Evolutionary conservation across 306 rosid species (phyloP).

Genomic region (Crotalaria pallida): DNA sequence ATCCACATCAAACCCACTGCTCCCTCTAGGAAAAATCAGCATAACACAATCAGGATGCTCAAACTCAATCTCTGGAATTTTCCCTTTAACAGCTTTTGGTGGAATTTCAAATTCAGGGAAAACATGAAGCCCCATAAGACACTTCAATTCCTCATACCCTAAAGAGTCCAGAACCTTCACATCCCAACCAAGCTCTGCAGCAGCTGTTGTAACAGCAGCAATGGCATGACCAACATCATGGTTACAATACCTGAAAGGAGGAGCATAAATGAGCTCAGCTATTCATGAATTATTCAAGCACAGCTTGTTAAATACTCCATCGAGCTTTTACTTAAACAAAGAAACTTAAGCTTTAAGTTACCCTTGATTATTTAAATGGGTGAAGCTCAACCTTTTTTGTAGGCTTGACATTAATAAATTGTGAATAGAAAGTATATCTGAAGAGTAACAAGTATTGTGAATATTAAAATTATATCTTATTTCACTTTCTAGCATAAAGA

Average conservation of each 20-base stretch:
- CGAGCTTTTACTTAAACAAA: no score
- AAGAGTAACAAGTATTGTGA: no score
- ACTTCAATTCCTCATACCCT: slow-evolving; percentile 67
- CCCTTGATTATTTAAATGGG: no score
- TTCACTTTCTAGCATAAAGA: no score
- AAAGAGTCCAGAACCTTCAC: slow-evolving; percentile 78
- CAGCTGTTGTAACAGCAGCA: slow-evolving; percentile 82
- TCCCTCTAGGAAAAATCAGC: slow-evolving; percentile 58
- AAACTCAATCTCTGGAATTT: slow-evolving; percentile 72
- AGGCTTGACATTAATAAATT: no score
- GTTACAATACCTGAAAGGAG: slow-evolving; percentile 70
- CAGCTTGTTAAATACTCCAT: no score
- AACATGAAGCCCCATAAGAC: slow-evolving; percentile 65
- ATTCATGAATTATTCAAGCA: no score
- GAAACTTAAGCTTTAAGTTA: no score
- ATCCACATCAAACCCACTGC: slow-evolving; percentile 46
- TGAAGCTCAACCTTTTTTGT: no score
- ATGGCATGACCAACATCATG: slow-evolving; percentile 92
- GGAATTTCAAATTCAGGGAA: slow-evolving; percentile 59
- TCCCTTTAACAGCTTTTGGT: slow-evolving; percentile 57
- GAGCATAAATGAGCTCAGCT: no score
- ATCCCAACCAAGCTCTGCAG: slow-evolving; percentile 85
- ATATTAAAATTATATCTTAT: no score
- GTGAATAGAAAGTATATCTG: no score
- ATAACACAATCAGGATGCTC: slow-evolving; percentile 93